These are phyloP conservation scores for Fusarium nematophilum DNA, from an alignment of 2,329 filamentous ascomycete genomes.

Conservation along the genomic window DNA sequence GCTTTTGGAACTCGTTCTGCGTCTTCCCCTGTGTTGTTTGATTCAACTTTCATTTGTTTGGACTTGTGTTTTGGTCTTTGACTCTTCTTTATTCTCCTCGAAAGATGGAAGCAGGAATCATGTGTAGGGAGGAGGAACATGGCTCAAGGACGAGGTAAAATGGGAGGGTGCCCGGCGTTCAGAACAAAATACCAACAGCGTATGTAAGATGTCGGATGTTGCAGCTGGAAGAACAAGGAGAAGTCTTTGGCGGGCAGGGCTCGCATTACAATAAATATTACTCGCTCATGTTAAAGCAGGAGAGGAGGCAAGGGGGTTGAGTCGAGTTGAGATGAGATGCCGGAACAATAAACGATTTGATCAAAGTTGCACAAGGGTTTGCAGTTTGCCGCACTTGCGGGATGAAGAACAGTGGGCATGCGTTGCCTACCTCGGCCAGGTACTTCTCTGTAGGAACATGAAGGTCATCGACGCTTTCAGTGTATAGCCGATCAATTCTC, in stretches of 20 bases:
- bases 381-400: too few relatives aligned
- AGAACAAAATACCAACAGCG: slow-evolving; percentile 44
- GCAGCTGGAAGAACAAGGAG: slow-evolving; percentile 14
- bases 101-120: slow-evolving; percentile 13
- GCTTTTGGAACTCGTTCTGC: slow-evolving; percentile 24
- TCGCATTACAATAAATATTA: slow-evolving; percentile 19
- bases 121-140: slow-evolving; percentile 15
- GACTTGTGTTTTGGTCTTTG: slow-evolving; percentile 34
- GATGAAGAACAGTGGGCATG: too few relatives aligned
- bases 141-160: slow-evolving; percentile 20
- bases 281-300: slow-evolving; percentile 26
- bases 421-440: too few relatives aligned
- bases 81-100: slow-evolving; percentile 27
- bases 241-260: slow-evolving; percentile 24
- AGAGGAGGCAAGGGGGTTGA: slow-evolving; percentile 13
- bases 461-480: too few relatives aligned
- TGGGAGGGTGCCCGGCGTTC: slow-evolving; percentile 42
- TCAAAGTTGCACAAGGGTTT: not conserved
- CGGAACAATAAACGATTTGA: slow-evolving; percentile 22
- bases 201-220: slow-evolving; percentile 45
- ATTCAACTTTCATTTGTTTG: slow-evolving; percentile 36
- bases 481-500: too few relatives aligned
- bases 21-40: slow-evolving; percentile 27
- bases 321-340: slow-evolving; percentile 25
- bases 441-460: too few relatives aligned